A percentile compares a stretch with the other conserved stretches of the same genome.
These are phyloP conservation scores for Phalaenopsis aphrodite DNA, from an alignment of 106 monocot species.

Conservation along the genomic window DNA sequence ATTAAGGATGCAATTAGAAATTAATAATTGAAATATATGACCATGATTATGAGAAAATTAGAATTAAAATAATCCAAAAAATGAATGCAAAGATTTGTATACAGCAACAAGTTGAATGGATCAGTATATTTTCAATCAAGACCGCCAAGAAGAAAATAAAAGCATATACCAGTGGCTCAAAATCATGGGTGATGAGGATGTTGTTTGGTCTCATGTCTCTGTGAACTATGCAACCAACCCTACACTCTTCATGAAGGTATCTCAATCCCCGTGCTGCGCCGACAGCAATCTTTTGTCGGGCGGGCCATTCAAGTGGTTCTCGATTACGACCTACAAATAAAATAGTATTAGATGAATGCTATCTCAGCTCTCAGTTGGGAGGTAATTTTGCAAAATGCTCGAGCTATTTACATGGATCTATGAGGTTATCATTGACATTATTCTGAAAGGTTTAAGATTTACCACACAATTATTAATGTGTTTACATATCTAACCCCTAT, in stretches of 20 bases:
- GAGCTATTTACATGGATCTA: neutral
- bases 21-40: neutral
- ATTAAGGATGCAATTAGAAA: neutral
- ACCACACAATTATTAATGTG: too few species aligned
- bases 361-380: neutral
- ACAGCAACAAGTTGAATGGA: neutral
- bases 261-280: slow-evolving; percentile 82
- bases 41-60: neutral
- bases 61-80: neutral
- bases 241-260: slow-evolving; percentile 88
- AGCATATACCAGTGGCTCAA: slow-evolving; percentile 61
- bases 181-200: slow-evolving; percentile 88
- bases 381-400: neutral
- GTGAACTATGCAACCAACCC: slow-evolving; percentile 83
- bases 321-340: slow-evolving; percentile 32
- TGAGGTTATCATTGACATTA: neutral
- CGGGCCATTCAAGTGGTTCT: slow-evolving; percentile 63
- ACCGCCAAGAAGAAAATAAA: neutral
- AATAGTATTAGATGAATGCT: neutral
- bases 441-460: too few species aligned
- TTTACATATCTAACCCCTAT: too few species aligned
- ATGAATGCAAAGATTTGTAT: neutral
- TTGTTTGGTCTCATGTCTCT: slow-evolving; percentile 88
- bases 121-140: neutral
- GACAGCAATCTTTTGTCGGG: slow-evolving; percentile 82